phyloP scores from a whole-genome alignment of 352 stramenopile genomes.

The Blastocystis sp. region DNA sequence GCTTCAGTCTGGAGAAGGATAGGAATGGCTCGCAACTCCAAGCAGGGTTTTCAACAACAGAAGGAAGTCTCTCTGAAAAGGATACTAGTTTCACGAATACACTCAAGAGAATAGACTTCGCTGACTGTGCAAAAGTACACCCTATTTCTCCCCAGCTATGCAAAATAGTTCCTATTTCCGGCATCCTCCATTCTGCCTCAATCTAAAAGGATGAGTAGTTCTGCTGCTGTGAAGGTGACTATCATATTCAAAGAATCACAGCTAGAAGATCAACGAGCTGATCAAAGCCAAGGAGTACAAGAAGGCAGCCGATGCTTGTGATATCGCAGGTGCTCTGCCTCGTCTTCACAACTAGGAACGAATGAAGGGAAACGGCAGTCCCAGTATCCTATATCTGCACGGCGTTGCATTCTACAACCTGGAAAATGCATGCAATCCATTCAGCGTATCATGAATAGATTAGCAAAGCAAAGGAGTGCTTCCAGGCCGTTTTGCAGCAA shows the following conservation, averaged over 20 bases:
- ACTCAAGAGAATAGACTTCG: background rate
- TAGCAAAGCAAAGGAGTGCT: background rate
- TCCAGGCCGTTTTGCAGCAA: background rate
- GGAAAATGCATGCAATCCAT: background rate
- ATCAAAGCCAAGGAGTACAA: constrained; percentile 32
- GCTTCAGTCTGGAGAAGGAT: background rate
- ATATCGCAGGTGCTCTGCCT: background rate
- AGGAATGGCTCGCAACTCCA: background rate
- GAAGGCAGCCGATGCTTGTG: background rate
- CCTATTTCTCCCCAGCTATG: background rate
- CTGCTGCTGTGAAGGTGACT: background rate
- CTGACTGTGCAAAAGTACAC: background rate
- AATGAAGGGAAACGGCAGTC: background rate
- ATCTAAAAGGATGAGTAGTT: background rate
- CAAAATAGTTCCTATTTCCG: background rate
- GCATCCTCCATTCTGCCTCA: too few relatives aligned
- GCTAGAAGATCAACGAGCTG: constrained; percentile 8
- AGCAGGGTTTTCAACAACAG: background rate
- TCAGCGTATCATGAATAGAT: background rate
- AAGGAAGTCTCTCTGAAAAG: background rate
- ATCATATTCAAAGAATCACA: background rate
- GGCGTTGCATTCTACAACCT: constrained; percentile 16
- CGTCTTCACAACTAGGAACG: background rate
- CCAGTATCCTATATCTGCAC: background rate
- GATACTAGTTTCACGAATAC: background rate